These are phyloP conservation scores for Macroventuria anomochaeta DNA, from an alignment of 2,329 filamentous ascomycete genomes.

Conservation along the genomic window DNA sequence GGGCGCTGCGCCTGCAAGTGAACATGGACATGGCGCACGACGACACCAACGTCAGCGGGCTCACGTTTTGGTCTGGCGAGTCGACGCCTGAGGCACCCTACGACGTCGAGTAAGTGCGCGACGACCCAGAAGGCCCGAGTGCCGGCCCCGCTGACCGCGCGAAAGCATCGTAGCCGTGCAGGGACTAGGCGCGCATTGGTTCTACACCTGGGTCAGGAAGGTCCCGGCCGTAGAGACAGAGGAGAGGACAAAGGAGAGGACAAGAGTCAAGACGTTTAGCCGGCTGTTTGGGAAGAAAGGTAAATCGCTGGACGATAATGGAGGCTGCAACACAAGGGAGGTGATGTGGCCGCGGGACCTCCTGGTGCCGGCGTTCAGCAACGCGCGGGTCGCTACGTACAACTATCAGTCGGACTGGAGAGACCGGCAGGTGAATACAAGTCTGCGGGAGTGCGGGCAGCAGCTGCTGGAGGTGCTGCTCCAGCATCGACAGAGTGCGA, in stretches of 20 bases:
- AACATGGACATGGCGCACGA: neutral
- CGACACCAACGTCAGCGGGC: neutral
- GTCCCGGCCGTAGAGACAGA: neutral
- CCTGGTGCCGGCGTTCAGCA: neutral
- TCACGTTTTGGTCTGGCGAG: neutral
- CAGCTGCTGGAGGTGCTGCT: neutral
- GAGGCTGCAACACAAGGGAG: neutral
- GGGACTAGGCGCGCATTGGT: neutral
- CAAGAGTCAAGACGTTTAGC: too few species aligned
- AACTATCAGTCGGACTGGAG: neutral
- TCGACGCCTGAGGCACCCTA: neutral
- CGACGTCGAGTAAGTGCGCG: neutral
- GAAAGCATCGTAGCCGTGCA: neutral
- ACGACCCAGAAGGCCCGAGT: neutral
- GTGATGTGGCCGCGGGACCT: neutral
- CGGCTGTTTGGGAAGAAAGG: too few species aligned
- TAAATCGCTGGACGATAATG: neutral
- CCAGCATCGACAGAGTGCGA: neutral
- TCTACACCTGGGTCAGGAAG: neutral
- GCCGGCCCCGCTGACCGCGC: neutral
- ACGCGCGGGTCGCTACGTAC: neutral
- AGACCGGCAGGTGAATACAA: neutral
- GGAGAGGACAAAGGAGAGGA: too few species aligned
- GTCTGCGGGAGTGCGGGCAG: neutral
- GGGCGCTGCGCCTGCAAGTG: neutral